Conservation (phyloP, 768 basidiomycete species). For the Tulasnella sp. region DNA sequence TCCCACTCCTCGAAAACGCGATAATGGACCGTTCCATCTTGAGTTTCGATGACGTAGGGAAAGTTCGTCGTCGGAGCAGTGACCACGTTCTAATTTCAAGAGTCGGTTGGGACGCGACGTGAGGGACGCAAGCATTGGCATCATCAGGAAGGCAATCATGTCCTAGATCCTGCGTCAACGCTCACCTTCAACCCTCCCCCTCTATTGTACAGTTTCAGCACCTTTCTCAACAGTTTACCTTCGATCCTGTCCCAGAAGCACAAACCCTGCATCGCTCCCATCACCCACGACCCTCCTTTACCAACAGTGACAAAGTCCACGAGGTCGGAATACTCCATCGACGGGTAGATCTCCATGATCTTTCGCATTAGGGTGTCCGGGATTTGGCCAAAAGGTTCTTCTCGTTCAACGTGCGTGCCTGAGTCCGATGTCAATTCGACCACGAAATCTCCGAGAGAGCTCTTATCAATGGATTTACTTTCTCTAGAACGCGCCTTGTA, state of each 20-base stretch:
- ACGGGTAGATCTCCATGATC: not conserved
- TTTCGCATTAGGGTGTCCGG: not conserved
- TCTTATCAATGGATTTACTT: too few species aligned
- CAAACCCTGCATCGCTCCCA: not conserved
- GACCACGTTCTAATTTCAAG: not conserved
- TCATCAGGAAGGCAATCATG: too few species aligned
- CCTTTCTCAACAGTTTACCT: not conserved
- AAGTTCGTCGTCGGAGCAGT: not conserved
- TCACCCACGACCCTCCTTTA: constrained; percentile 14
- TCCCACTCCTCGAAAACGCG: constrained; percentile 21
- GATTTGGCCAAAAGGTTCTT: constrained; percentile 1
- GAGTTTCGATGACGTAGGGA: constrained; percentile 1
- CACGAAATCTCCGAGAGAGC: not conserved
- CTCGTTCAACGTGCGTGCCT: not conserved
- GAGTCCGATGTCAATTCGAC: not conserved
- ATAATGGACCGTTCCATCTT: constrained; percentile 2
- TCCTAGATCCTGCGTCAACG: not conserved
- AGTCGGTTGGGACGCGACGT: too few species aligned
- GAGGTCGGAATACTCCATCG: not conserved
- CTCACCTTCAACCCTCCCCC: constrained; percentile 3
- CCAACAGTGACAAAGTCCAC: constrained; percentile 15
- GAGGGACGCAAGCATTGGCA: too few species aligned
- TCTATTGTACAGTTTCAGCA: not conserved
- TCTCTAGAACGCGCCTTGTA: not conserved
- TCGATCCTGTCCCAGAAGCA: constrained; percentile 4